Conservation (phyloP, 202 grass and related monocot genomes). For the Setaria italica region DNA sequence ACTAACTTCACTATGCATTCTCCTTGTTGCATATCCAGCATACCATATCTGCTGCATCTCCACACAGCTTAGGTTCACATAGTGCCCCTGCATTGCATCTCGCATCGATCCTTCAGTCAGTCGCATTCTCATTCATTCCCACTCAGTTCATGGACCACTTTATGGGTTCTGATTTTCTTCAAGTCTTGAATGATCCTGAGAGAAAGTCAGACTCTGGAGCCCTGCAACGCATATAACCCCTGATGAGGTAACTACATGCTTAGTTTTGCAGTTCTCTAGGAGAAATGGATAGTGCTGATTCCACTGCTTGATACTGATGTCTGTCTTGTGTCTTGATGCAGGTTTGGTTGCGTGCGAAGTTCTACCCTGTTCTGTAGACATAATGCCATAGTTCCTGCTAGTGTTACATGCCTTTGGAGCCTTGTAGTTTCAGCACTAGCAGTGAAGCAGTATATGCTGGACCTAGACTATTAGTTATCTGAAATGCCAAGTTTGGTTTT, state of each 20-base stretch:
- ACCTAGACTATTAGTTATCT: neutral
- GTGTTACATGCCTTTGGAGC: neutral
- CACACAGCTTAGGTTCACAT: constrained; percentile 1
- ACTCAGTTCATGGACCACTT: neutral
- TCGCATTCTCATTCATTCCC: neutral
- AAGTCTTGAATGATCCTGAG: neutral
- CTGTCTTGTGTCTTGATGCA: constrained; percentile 19
- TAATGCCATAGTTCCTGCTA: neutral
- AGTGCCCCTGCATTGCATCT: constrained; percentile 10
- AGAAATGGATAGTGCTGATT: neutral
- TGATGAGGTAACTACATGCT: constrained; percentile 25
- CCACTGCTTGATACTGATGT: neutral
- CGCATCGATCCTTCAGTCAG: neutral
- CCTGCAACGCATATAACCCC: neutral
- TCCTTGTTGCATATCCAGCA: constrained; percentile 24
- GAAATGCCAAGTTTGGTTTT: constrained; percentile 1
- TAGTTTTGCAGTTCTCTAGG: neutral
- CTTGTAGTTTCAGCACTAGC: constrained; percentile 6
- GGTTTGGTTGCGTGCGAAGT: neutral
- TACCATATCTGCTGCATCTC: constrained; percentile 6
- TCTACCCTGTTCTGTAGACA: neutral
- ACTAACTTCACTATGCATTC: neutral
- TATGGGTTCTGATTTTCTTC: constrained; percentile 24
- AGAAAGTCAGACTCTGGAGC: neutral
- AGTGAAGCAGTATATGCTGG: neutral